Evolutionary conservation across 2,329 filamentous ascomycete genomes (phyloP).

Genomic region (Gnomoniopsis smithogilvyi): DNA sequence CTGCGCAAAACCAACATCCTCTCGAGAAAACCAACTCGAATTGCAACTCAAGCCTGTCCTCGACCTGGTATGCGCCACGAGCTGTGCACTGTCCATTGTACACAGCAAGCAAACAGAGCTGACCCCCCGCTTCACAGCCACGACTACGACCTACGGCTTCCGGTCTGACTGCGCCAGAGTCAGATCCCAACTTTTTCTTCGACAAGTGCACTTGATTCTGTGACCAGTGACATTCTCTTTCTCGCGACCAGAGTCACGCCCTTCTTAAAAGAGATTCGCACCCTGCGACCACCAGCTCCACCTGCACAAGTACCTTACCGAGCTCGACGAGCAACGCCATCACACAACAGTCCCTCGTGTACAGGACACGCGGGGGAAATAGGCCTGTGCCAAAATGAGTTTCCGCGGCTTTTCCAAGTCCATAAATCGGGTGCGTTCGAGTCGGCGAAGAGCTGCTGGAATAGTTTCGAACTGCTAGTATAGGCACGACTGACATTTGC

Average conservation of each 20-base stretch:
- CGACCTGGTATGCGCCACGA: constrained; percentile 10
- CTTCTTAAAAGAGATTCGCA: not conserved
- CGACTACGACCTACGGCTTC: not conserved
- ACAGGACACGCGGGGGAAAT: not conserved
- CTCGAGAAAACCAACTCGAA: not conserved
- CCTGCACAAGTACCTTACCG: not conserved
- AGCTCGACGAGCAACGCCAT: not conserved
- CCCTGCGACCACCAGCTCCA: not conserved
- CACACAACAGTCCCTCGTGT: constrained; percentile 1
- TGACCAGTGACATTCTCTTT: not conserved
- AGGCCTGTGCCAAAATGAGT: constrained; percentile 64
- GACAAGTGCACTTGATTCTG: not conserved
- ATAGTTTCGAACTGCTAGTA: constrained; percentile 21
- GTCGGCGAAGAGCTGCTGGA: too few species aligned
- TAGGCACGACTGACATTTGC: constrained; percentile 22
- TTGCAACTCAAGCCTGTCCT: not conserved
- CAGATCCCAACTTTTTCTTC: not conserved
- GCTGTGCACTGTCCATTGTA: not conserved
- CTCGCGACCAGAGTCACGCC: not conserved
- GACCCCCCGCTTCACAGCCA: constrained; percentile 13
- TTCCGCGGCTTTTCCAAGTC: constrained; percentile 95
- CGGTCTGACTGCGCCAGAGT: not conserved
- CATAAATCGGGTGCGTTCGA: constrained; percentile 69
- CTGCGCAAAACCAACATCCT: not conserved
- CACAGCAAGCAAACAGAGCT: constrained; percentile 9